A percentile compares a stretch with the other conserved stretches of the same genome.
These are phyloP conservation scores for Moniliella sp. DNA, from an alignment of 1,284 basidiomycete genomes.

Conservation along the genomic window DNA sequence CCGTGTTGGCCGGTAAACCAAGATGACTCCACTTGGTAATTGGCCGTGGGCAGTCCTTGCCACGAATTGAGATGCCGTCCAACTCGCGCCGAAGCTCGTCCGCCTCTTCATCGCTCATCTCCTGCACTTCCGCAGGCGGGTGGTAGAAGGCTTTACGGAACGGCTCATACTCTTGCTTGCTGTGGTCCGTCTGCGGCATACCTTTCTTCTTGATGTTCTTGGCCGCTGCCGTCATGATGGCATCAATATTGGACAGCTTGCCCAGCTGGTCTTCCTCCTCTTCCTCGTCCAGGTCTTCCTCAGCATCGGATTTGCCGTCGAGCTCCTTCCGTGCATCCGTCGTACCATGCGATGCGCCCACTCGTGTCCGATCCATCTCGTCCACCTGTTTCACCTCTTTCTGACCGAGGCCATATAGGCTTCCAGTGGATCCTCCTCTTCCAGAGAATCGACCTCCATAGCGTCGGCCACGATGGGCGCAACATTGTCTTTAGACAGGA, in stretches of 20 bases:
- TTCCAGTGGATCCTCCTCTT: slow-evolving; percentile 44
- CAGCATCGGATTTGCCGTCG: no score
- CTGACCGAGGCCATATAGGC: slow-evolving; percentile 78
- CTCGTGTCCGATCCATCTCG: slow-evolving; percentile 50
- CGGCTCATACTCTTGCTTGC: slow-evolving; percentile 66
- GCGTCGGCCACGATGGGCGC: no score
- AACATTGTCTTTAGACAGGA: no score
- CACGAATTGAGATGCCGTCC: slow-evolving; percentile 91
- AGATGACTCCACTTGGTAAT: slow-evolving; percentile 97
- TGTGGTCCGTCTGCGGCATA: slow-evolving; percentile 69
- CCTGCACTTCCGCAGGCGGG: slow-evolving; percentile 69
- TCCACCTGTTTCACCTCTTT: slow-evolving; percentile 75
- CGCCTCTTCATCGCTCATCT: slow-evolving; percentile 88
- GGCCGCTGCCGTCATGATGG: slow-evolving; percentile 55
- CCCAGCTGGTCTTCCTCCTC: slow-evolving; percentile 29
- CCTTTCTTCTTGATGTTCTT: slow-evolving; percentile 95
- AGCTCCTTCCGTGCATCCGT: no score
- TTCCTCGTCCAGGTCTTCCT: no score
- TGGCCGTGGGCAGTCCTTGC: slow-evolving; percentile 76
- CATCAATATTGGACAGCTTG: slow-evolving; percentile 43
- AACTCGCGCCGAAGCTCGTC: slow-evolving; percentile 73
- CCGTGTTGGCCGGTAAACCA: slow-evolving; percentile 52
- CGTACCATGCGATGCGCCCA: slow-evolving; percentile 6
- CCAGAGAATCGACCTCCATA: no score
- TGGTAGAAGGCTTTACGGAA: slow-evolving; percentile 92